Evolutionary conservation across 2,329 filamentous ascomycete species (phyloP).

Genomic region (Aureobasidium vineae): DNA sequence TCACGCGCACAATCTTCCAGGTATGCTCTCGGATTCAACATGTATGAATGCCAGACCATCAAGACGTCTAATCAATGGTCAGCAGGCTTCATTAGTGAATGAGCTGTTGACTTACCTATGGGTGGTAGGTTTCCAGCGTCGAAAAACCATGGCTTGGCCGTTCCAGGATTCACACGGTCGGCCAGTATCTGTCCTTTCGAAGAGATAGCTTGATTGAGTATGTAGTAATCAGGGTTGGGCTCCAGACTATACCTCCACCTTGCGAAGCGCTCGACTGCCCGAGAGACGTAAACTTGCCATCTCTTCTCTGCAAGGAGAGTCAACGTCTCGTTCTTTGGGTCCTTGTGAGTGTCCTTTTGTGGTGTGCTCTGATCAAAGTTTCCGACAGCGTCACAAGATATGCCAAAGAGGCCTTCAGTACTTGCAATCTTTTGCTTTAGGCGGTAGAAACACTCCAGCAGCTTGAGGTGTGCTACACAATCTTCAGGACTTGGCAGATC

Average conservation of each 20-base stretch:
- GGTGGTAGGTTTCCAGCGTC: conserved; percentile 53
- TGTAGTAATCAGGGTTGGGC: conserved; percentile 27
- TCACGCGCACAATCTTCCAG: conserved; percentile 69
- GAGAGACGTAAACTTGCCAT: conserved; percentile 68
- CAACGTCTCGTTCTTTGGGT: conserved; percentile 41
- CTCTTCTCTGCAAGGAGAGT: conserved; percentile 66
- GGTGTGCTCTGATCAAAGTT: not conserved
- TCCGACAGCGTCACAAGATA: conserved; percentile 37
- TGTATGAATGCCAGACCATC: conserved; percentile 77
- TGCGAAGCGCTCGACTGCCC: conserved; percentile 67
- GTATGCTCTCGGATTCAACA: conserved; percentile 73
- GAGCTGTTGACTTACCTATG: conserved; percentile 50
- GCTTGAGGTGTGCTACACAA: conserved; percentile 71
- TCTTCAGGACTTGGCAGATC: conserved; percentile 44
- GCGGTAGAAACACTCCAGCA: conserved; percentile 65
- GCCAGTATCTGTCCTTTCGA: not conserved
- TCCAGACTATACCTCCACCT: conserved; percentile 58
- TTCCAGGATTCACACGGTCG: not conserved
- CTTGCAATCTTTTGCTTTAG: conserved; percentile 67
- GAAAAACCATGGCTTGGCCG: conserved; percentile 28
- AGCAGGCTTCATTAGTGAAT: conserved; percentile 16
- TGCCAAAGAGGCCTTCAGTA: conserved; percentile 63
- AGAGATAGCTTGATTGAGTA: not conserved
- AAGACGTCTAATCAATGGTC: conserved; percentile 58
- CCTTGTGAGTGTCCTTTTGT: conserved; percentile 31